phyloP scores from a whole-genome alignment of 2,329 filamentous ascomycete genomes.

The Tolypocladium cylindrosporum region DNA sequence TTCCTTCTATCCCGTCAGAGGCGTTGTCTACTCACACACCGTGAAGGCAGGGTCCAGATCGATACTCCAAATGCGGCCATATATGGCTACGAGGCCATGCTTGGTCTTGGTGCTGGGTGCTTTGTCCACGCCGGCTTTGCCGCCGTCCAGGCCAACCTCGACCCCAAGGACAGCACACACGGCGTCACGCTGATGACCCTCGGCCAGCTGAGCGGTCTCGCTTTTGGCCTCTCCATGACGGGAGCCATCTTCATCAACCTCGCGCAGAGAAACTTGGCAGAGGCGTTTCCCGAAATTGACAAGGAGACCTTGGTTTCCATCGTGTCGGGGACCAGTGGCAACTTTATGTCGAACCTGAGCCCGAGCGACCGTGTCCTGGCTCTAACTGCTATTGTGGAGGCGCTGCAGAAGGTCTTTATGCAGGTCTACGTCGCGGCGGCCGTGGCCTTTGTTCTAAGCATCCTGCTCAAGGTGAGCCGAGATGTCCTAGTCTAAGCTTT shows the following conservation, averaged over 20 bases:
- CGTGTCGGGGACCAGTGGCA: not conserved
- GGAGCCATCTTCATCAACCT: conserved; percentile 23
- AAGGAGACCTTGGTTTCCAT: not conserved
- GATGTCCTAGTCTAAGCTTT: no score
- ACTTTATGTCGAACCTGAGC: not conserved
- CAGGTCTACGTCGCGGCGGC: no score
- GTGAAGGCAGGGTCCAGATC: not conserved
- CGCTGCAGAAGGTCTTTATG: no score
- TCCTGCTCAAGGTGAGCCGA: no score
- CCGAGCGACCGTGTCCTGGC: not conserved
- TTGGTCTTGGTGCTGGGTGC: not conserved
- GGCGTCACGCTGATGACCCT: conserved; percentile 21
- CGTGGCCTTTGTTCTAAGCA: no score
- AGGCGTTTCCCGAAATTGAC: not conserved
- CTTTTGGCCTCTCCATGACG: conserved; percentile 21
- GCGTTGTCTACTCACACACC: not conserved
- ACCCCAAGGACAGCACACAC: conserved; percentile 12
- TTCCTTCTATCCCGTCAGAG: not conserved
- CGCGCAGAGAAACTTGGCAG: not conserved
- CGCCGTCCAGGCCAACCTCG: conserved; percentile 20
- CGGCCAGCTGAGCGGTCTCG: conserved; percentile 20
- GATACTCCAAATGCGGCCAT: not conserved
- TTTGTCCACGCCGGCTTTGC: conserved; percentile 21
- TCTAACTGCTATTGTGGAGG: not conserved
- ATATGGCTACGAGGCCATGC: not conserved